Conservation (phyloP, 371 early-diverging fungal species). For the Blastocladiella emersonii region DNA sequence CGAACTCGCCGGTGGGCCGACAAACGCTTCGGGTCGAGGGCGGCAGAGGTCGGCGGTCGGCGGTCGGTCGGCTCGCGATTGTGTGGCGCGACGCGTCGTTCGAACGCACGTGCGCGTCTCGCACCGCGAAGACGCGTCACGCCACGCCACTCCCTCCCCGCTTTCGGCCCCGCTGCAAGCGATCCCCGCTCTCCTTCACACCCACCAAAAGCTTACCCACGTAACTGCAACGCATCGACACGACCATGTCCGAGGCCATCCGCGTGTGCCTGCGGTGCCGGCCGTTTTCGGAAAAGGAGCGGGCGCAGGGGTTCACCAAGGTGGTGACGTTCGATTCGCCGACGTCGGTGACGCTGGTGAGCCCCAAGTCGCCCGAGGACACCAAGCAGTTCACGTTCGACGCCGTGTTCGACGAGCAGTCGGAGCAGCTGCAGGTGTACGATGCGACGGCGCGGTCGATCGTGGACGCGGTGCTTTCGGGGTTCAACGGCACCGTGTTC, state of each 20-base stretch:
- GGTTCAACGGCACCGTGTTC: slow-evolving; percentile 46
- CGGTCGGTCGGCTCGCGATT: too few relatives aligned
- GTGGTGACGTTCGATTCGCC: slow-evolving; percentile 19
- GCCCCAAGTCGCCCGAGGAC: slow-evolving; percentile 22
- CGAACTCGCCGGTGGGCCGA: too few relatives aligned
- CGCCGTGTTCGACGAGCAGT: slow-evolving; percentile 29
- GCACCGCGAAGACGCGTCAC: too few relatives aligned
- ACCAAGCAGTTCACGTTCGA: slow-evolving; percentile 38
- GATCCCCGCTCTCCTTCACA: too few relatives aligned
- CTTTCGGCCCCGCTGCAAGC: too few relatives aligned
- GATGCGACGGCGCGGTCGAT: slow-evolving; percentile 30
- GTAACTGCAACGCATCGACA: too few relatives aligned
- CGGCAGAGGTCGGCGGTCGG: too few relatives aligned
- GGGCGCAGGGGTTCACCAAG: slow-evolving; percentile 21
- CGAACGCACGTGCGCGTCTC: too few relatives aligned
- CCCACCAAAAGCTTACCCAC: too few relatives aligned
- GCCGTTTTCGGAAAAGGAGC: slow-evolving; percentile 35
- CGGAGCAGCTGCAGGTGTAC: slow-evolving; percentile 30
- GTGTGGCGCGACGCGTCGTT: too few relatives aligned
- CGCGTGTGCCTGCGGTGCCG: slow-evolving; percentile 35
- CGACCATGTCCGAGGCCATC: slow-evolving; percentile 11
- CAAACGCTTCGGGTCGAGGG: too few relatives aligned
- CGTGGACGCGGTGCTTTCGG: slow-evolving; percentile 34
- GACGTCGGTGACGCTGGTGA: slow-evolving; percentile 18
- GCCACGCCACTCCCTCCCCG: too few relatives aligned